Evolutionary conservation across 2,329 filamentous ascomycete genomes (phyloP).

Genomic region (Neofusicoccum cordaticola): DNA sequence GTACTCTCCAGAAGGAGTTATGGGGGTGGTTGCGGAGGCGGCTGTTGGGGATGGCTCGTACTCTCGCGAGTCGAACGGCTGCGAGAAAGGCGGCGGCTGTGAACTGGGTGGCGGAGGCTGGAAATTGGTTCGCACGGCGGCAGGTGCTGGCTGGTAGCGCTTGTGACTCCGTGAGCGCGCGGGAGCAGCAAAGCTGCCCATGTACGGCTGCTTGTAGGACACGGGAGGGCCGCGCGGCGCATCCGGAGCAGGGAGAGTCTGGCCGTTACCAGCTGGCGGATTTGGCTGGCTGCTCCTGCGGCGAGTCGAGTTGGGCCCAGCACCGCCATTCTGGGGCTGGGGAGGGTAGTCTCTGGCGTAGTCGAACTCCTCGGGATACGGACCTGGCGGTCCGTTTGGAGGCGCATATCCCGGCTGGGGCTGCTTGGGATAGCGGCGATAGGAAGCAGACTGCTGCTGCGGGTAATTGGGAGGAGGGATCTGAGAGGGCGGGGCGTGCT

Average conservation of each 20-base stretch:
- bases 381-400: not conserved
- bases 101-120: not conserved
- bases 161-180: constrained; percentile 13
- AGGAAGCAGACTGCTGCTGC: constrained; percentile 22
- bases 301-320: not conserved
- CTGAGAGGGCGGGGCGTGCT: constrained; percentile 24
- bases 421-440: constrained; percentile 13
- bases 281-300: constrained; percentile 6
- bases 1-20: constrained; percentile 14
- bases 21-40: not conserved
- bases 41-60: not conserved
- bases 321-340: not conserved
- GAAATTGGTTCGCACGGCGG: not conserved
- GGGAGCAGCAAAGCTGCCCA: constrained; percentile 15
- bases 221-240: constrained; percentile 10
- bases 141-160: constrained; percentile 14
- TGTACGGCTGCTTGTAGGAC: constrained; percentile 16
- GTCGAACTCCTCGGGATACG: constrained; percentile 4
- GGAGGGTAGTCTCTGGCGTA: constrained; percentile 4
- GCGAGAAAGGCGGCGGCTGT: not conserved
- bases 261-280: not conserved
- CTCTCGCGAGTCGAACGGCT: not conserved
- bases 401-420: not conserved
- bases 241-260: not conserved
- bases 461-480: constrained; percentile 29